Percentiles rank a stretch among this genome's conserved stretches.
These are phyloP conservation scores for Coniochaeta sp. DNA, from an alignment of 2,329 filamentous ascomycete species.

Conservation along the genomic window DNA sequence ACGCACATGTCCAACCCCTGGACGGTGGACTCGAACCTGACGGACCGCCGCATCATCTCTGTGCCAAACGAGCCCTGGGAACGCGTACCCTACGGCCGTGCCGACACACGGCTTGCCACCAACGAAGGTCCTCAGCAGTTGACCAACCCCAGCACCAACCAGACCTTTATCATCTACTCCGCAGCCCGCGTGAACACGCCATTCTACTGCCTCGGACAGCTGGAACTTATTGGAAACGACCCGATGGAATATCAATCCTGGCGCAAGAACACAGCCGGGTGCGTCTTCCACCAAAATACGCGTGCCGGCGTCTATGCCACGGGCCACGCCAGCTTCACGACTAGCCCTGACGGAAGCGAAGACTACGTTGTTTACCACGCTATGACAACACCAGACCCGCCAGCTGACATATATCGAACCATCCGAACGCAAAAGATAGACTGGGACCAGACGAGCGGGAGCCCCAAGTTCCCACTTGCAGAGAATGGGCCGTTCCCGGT, in stretches of 20 bases:
- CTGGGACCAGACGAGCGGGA: conserved; percentile 23
- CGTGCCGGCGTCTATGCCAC: conserved; percentile 22
- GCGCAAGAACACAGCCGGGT: conserved; percentile 23
- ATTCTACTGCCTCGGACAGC: conserved; percentile 26
- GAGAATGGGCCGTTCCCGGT: conserved; percentile 24
- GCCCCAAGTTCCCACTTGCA: conserved; percentile 22
- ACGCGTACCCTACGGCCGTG: conserved; percentile 24
- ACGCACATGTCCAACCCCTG: conserved; percentile 25
- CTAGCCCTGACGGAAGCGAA: conserved; percentile 23
- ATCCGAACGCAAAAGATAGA: conserved; percentile 23
- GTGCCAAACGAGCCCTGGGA: conserved; percentile 26
- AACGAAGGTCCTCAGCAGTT: conserved; percentile 28
- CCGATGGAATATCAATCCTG: conserved; percentile 27
- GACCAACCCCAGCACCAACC: conserved; percentile 25
- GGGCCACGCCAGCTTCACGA: conserved; percentile 25
- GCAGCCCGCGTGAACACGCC: conserved; percentile 28
- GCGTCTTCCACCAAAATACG: conserved; percentile 27
- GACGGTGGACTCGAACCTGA: conserved; percentile 22
- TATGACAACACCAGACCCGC: conserved; percentile 22
- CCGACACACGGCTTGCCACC: conserved; percentile 22
- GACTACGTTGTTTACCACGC: conserved; percentile 27
- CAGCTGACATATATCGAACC: conserved; percentile 22
- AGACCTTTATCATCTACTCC: conserved; percentile 27
- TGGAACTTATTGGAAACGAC: conserved; percentile 26
- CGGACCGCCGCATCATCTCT: conserved; percentile 24